A percentile compares a stretch with the other conserved stretches of the same genome.
These are phyloP conservation scores for Monosporozyma aquatica DNA, from an alignment of 805 yeast genomes.

Conservation along the genomic window DNA sequence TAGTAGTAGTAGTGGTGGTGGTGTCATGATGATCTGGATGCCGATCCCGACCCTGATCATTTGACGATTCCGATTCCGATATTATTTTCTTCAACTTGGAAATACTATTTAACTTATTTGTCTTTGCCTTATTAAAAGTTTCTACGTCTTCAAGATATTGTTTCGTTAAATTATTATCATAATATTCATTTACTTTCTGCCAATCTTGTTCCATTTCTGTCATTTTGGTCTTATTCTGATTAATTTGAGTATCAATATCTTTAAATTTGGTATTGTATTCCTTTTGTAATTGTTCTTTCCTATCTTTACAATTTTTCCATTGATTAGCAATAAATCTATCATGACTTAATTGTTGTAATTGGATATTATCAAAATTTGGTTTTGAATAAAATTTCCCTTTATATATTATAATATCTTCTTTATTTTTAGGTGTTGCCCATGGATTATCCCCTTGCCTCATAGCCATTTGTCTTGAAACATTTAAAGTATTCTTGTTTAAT, in stretches of 20 bases:
- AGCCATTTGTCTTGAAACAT: background rate
- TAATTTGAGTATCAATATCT: conserved; percentile 13
- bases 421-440: conserved; percentile 22
- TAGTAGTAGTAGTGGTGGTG: too few species aligned
- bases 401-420: conserved; percentile 20
- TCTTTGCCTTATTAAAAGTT: background rate
- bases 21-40: too few species aligned
- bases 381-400: conserved; percentile 16
- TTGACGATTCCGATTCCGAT: background rate
- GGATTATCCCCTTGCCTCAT: conserved; percentile 10
- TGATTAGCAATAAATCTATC: conserved; percentile 10
- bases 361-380: conserved; percentile 24
- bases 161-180: conserved; percentile 2
- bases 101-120: background rate
- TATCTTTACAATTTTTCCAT: conserved; percentile 8
- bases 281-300: conserved; percentile 11
- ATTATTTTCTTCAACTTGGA: background rate
- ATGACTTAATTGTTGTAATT: conserved; percentile 16
- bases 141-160: conserved; percentile 2
- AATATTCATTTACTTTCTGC: background rate
- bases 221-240: conserved; percentile 3
- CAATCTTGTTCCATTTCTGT: background rate
- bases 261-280: conserved; percentile 15
- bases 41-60: too few species aligned
- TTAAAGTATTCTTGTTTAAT: background rate